These are phyloP conservation scores for Juncus effusus DNA, from an alignment of 176 grass and related monocot genomes.

Conservation along the genomic window DNA sequence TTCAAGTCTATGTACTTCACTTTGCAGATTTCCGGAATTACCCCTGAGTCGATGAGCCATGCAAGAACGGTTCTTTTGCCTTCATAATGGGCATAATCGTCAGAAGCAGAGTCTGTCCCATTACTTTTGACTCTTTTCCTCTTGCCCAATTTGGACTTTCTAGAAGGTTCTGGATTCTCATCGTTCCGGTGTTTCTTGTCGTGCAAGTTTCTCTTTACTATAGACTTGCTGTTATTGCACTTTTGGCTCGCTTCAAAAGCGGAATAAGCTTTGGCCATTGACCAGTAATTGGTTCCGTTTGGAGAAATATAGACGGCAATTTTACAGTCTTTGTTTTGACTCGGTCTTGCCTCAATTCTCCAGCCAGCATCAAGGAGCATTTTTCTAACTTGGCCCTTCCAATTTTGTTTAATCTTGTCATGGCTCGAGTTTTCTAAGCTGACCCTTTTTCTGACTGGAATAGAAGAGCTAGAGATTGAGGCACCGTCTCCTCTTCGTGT, in stretches of 20 bases:
- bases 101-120: constrained; percentile 37
- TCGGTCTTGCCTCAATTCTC: constrained; percentile 72
- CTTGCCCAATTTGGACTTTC: constrained; percentile 40
- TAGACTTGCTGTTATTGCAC: constrained; percentile 31
- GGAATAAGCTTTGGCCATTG: constrained; percentile 92
- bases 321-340: constrained; percentile 68
- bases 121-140: constrained; percentile 40
- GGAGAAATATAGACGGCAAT: constrained; percentile 86
- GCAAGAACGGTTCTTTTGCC: constrained; percentile 79
- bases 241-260: constrained; percentile 65
- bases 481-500: constrained; percentile 44
- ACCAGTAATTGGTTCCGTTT: constrained; percentile 76
- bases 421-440: constrained; percentile 31
- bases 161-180: constrained; percentile 33
- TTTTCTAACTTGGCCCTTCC: constrained; percentile 61
- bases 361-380: constrained; percentile 72
- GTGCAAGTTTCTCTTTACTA: constrained; percentile 82
- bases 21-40: constrained; percentile 55
- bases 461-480: constrained; percentile 24
- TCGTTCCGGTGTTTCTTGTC: constrained; percentile 54
- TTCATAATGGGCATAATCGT: constrained; percentile 60
- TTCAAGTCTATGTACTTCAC: constrained; percentile 82
- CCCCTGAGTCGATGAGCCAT: constrained; percentile 91
- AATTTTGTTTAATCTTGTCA: constrained; percentile 54
- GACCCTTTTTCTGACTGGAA: constrained; percentile 45